Evolutionary conservation across 169 alveolate species (phyloP).

Genomic region (Babesia bovis): DNA sequence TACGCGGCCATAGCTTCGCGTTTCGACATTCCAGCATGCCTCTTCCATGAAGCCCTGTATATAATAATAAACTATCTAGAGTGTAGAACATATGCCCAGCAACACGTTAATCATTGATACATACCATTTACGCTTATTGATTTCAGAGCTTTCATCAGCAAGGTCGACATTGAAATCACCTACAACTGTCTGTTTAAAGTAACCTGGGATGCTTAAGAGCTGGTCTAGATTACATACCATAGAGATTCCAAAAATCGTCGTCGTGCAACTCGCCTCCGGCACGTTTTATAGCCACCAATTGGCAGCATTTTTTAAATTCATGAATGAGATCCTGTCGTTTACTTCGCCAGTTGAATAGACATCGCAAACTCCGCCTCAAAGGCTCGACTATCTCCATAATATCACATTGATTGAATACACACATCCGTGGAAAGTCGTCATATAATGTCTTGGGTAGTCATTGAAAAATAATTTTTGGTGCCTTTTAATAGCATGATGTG

Average conservation of each 20-base stretch:
- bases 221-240: slow-evolving; percentile 11
- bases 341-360: background rate
- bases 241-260: slow-evolving; percentile 37
- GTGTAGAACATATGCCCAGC: background rate
- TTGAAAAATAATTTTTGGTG: no score
- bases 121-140: slow-evolving; percentile 21
- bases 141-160: background rate
- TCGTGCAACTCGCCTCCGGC: slow-evolving; percentile 35
- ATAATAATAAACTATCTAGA: background rate
- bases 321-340: background rate
- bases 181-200: slow-evolving; percentile 40
- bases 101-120: background rate
- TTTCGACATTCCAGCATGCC: slow-evolving; percentile 34
- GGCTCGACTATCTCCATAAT: background rate
- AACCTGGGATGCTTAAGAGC: slow-evolving; percentile 10
- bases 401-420: background rate
- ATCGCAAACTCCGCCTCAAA: background rate
- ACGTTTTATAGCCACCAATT: slow-evolving; percentile 38
- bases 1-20: slow-evolving; percentile 47
- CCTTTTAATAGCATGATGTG: no score
- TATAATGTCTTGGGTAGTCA: no score
- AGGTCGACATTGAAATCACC: slow-evolving; percentile 39
- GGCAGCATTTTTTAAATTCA: slow-evolving; percentile 38
- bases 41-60: slow-evolving; percentile 46
- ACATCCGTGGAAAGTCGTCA: no score